A percentile compares a stretch with the other conserved stretches of the same genome.
Evolutionary conservation across 2,329 filamentous ascomycete genomes (phyloP).

Genomic region (Alternaria arbusti): DNA sequence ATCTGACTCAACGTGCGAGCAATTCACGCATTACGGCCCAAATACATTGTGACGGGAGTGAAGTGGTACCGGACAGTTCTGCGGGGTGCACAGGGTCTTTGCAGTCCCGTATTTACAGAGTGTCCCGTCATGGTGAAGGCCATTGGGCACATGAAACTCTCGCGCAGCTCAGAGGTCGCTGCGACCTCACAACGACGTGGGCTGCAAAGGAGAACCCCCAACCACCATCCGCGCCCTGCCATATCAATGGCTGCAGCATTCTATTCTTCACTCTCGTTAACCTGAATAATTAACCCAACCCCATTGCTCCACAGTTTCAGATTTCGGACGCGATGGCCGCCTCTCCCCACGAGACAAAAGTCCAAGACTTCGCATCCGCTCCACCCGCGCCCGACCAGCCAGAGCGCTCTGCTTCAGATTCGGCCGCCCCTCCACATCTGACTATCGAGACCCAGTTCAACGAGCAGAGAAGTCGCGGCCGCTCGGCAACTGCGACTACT

Average conservation of each 20-base stretch:
- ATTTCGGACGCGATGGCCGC: conserved; percentile 30
- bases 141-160: background rate
- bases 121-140: background rate
- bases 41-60: background rate
- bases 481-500: conserved; percentile 33
- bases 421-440: conserved; percentile 19
- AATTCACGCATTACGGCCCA: background rate
- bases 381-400: conserved; percentile 17
- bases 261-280: conserved; percentile 1
- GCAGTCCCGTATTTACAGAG: background rate
- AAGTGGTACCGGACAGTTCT: background rate
- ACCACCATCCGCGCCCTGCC: background rate
- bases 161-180: background rate
- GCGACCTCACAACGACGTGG: background rate
- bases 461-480: conserved; percentile 28
- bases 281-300: background rate
- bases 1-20: background rate
- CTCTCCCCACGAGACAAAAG: conserved; percentile 31
- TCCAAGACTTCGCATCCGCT: conserved; percentile 43
- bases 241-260: background rate
- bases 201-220: background rate
- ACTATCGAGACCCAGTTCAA: conserved; percentile 37
- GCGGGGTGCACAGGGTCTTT: background rate
- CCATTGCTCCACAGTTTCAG: background rate
- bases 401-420: conserved; percentile 11